A percentile compares a stretch with the other conserved stretches of the same genome.
phyloP scores from a whole-genome alignment of 345 rosid species.

The Gossypium stocksii region DNA sequence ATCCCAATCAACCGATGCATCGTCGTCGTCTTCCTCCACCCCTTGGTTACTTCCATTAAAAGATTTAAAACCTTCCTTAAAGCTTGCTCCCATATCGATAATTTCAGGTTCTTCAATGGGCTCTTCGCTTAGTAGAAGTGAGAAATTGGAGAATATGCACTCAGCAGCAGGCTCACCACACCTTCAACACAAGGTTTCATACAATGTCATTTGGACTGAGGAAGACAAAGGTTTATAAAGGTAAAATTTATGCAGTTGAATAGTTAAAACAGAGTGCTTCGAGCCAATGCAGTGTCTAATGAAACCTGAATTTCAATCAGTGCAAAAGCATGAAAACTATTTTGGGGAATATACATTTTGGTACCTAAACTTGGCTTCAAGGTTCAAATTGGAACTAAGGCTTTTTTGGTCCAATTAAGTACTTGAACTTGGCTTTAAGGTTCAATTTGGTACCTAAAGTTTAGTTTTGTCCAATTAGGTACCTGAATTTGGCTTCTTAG shows the following conservation, averaged over 20 bases:
- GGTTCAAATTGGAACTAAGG: no score
- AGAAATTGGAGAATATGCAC: slow-evolving; percentile 70
- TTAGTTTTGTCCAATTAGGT: no score
- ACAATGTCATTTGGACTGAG: background rate
- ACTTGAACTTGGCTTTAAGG: no score
- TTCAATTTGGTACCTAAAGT: no score
- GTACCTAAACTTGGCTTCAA: no score
- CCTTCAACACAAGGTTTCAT: slow-evolving; percentile 32
- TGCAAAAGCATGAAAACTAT: no score
- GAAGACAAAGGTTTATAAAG: background rate
- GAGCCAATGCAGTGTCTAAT: background rate
- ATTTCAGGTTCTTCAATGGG: slow-evolving; percentile 67
- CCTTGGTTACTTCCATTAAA: slow-evolving; percentile 18
- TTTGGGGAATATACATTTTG: no score
- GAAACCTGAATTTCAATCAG: no score
- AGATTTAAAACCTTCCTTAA: slow-evolving; percentile 30
- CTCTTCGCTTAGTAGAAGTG: slow-evolving; percentile 60
- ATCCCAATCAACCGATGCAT: slow-evolving; percentile 66
- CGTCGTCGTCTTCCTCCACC: slow-evolving; percentile 39
- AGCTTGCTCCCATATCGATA: slow-evolving; percentile 46
- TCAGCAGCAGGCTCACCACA: slow-evolving; percentile 72
- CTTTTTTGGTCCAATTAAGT: no score
- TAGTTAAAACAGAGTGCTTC: background rate
- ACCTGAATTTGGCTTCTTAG: no score
- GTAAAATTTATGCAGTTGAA: background rate